Conservation (phyloP, 2,329 filamentous ascomycete species). For the Colletotrichum siamense region DNA sequence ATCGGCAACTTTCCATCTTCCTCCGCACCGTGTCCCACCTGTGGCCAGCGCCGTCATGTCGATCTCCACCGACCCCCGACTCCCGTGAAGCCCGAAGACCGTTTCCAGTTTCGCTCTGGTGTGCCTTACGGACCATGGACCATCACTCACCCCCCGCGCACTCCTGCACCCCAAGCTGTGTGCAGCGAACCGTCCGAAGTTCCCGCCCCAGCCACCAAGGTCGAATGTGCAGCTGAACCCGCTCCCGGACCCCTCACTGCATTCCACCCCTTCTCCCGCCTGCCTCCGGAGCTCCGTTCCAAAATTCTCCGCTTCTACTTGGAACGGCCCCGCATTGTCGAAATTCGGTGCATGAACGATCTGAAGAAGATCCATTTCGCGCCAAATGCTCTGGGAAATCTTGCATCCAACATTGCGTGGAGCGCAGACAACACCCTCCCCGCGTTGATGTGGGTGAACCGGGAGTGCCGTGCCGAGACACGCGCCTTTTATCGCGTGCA, state of each 20-base stretch:
- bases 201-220: background rate
- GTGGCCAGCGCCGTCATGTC: conserved; percentile 15
- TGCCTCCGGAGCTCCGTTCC: conserved; percentile 54
- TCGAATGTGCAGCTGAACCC: background rate
- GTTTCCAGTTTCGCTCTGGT: conserved; percentile 18
- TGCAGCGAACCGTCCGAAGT: background rate
- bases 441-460: conserved; percentile 24
- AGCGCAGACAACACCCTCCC: conserved; percentile 25
- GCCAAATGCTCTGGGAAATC: conserved; percentile 17
- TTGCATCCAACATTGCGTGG: conserved; percentile 21
- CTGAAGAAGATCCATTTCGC: conserved; percentile 20
- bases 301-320: conserved; percentile 53
- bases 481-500: conserved; percentile 25
- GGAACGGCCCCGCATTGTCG: conserved; percentile 47
- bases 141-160: conserved; percentile 2
- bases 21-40: conserved; percentile 15
- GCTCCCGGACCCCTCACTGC: background rate
- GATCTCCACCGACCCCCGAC: conserved; percentile 18
- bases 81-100: conserved; percentile 18
- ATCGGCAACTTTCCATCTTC: conserved; percentile 11
- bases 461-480: conserved; percentile 23
- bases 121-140: conserved; percentile 17
- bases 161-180: background rate
- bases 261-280: conserved; percentile 41
- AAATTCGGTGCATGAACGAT: conserved; percentile 41